phyloP scores from a whole-genome alignment of 1,284 basidiomycete genomes.

The Gomphus bonarii region DNA sequence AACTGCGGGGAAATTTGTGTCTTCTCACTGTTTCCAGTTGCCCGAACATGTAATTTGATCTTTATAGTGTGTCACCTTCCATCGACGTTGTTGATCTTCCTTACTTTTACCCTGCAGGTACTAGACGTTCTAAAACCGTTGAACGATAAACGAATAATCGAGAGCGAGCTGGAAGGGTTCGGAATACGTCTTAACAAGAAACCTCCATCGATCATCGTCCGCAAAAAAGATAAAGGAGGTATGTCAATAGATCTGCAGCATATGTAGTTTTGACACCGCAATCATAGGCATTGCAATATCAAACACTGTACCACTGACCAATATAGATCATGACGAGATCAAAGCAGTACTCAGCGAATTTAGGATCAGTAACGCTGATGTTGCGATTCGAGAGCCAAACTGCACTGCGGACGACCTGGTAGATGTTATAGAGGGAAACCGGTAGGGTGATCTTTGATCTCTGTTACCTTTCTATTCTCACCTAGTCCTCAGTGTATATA shows the following conservation, averaged over 20 bases:
- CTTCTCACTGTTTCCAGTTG: conserved; percentile 43
- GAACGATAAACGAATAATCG: conserved; percentile 88
- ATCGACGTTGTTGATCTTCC: not conserved
- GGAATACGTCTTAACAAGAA: conserved; percentile 95
- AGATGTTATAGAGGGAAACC: conserved; percentile 89
- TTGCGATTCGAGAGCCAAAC: conserved; percentile 87
- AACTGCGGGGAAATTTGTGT: conserved; percentile 8
- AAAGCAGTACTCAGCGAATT: conserved; percentile 95
- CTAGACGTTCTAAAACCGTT: conserved; percentile 97
- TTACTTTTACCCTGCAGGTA: conserved; percentile 24
- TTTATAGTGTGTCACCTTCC: conserved; percentile 55
- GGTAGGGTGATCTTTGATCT: conserved; percentile 32
- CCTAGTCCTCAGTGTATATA: conserved; percentile 67
- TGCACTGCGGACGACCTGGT: conserved; percentile 98
- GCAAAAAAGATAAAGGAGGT: conserved; percentile 93
- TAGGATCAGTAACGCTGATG: conserved; percentile 80
- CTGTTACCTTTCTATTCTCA: conserved; percentile 2
- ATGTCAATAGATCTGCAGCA: conserved; percentile 14
- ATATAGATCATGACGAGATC: conserved; percentile 93
- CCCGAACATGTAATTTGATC: conserved; percentile 95
- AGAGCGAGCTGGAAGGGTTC: conserved; percentile 91
- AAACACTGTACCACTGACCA: conserved; percentile 95
- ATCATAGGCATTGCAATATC: conserved; percentile 63
- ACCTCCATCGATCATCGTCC: conserved; percentile 81
- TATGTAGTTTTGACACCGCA: conserved; percentile 2